Evolutionary conservation across 164 flowering plant species (phyloP).

Genomic region (Liquidambar formosana): DNA sequence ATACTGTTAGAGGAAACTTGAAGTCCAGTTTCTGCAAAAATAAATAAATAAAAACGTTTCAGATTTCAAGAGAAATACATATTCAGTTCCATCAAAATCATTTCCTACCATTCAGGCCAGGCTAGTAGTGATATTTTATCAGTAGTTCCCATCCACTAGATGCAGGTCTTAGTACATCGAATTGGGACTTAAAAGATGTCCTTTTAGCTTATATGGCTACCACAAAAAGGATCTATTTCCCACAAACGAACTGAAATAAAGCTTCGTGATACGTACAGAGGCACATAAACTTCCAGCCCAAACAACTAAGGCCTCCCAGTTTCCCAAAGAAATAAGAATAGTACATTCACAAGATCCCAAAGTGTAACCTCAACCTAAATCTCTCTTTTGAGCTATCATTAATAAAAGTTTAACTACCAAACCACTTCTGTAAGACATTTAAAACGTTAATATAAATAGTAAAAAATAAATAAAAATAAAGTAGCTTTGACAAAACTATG

Average conservation of each 20-base stretch:
- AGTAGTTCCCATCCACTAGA: no score
- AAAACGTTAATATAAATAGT: no score
- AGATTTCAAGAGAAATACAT: slow-evolving; percentile 3
- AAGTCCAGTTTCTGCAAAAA: slow-evolving; percentile 85
- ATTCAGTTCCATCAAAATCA: background rate
- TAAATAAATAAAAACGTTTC: slow-evolving; percentile 3
- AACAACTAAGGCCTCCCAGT: no score
- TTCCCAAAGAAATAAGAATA: no score
- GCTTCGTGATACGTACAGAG: background rate
- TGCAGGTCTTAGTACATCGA: background rate
- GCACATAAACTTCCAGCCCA: background rate
- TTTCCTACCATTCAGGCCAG: background rate
- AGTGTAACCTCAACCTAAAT: no score
- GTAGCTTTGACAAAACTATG: no score
- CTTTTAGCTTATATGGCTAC: background rate
- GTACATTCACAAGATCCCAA: no score
- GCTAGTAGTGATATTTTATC: background rate
- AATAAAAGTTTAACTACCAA: no score
- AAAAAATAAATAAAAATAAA: no score
- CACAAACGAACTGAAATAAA: background rate
- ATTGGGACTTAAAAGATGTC: background rate
- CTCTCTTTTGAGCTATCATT: no score
- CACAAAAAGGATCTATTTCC: background rate
- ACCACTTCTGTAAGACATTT: no score
- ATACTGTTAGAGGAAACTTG: slow-evolving; percentile 87